Conservation (phyloP, 2,329 filamentous ascomycete species). For the Dothideomycetidae sp. region DNA sequence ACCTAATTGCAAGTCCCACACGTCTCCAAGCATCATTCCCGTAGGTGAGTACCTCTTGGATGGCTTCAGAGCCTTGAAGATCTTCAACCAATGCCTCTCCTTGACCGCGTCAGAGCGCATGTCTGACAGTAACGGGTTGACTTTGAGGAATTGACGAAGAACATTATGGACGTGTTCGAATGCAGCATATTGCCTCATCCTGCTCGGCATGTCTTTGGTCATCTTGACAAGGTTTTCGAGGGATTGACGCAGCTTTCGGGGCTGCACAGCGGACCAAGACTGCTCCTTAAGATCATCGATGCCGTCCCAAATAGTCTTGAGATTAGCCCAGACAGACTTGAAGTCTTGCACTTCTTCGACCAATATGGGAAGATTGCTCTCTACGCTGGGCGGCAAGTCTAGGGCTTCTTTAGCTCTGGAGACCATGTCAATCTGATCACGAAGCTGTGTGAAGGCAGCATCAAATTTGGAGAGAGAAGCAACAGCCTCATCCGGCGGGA, state of each 20-base stretch:
- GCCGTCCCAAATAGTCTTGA: slow-evolving; percentile 93
- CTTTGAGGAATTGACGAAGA: slow-evolving; percentile 75
- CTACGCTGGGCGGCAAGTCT: slow-evolving; percentile 65
- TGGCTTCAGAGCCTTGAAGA: slow-evolving; percentile 89
- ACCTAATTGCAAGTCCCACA: slow-evolving; percentile 90
- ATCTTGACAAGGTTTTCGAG: slow-evolving; percentile 91
- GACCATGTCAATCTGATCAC: slow-evolving; percentile 83
- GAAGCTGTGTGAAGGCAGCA: slow-evolving; percentile 66
- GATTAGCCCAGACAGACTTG: slow-evolving; percentile 92
- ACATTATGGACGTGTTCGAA: slow-evolving; percentile 96
- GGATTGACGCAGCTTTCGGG: slow-evolving; percentile 76
- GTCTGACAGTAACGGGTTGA: slow-evolving; percentile 75
- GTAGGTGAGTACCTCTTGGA: slow-evolving; percentile 87
- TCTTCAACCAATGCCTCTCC: slow-evolving; percentile 93
- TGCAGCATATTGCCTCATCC: slow-evolving; percentile 98
- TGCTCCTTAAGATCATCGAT: slow-evolving; percentile 85
- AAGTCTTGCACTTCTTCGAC: slow-evolving; percentile 97
- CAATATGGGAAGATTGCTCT: slow-evolving; percentile 70
- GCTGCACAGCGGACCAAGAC: slow-evolving; percentile 90
- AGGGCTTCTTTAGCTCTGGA: slow-evolving; percentile 93
- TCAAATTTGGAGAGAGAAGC: slow-evolving; percentile 73
- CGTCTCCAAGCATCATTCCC: slow-evolving; percentile 92
- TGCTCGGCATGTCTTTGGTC: slow-evolving; percentile 97
- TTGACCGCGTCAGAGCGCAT: slow-evolving; percentile 93
- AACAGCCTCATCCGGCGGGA: slow-evolving; percentile 78